These are phyloP conservation scores for Colletotrichum eleusines DNA, from an alignment of 2,329 filamentous ascomycete genomes.

Conservation along the genomic window DNA sequence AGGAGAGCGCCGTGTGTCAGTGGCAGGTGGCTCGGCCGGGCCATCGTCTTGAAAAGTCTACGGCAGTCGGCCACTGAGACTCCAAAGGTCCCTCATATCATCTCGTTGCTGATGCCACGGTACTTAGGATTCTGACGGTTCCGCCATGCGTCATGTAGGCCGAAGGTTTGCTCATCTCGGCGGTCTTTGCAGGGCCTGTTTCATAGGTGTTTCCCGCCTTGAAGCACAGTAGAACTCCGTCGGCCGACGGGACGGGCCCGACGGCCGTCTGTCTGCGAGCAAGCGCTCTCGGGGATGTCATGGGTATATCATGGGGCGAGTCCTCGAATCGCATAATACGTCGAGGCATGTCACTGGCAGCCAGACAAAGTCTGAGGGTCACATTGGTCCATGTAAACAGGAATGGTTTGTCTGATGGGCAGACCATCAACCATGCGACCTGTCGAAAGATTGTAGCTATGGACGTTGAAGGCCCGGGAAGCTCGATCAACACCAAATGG, in stretches of 20 bases:
- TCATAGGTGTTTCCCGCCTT: constrained; percentile 34
- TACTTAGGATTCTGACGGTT: neutral
- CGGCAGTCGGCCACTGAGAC: neutral
- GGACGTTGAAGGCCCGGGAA: neutral
- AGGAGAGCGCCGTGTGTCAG: too few relatives aligned
- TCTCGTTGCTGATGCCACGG: neutral
- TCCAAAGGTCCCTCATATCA: constrained; percentile 1
- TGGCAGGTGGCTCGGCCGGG: neutral
- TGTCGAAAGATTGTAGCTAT: neutral
- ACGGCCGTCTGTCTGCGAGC: neutral
- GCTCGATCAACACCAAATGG: neutral
- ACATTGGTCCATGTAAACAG: constrained; percentile 1
- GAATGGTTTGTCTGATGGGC: constrained; percentile 15
- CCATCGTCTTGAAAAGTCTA: neutral
- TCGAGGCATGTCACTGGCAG: constrained; percentile 24
- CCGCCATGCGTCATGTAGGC: neutral
- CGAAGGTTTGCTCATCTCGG: constrained; percentile 22
- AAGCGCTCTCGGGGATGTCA: neutral
- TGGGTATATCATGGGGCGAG: constrained; percentile 22
- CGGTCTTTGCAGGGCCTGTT: constrained; percentile 28
- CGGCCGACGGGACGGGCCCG: constrained; percentile 31
- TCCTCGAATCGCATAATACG: constrained; percentile 6
- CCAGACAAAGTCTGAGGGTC: constrained; percentile 25
- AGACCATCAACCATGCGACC: constrained; percentile 6
- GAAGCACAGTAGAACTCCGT: constrained; percentile 13